Evolutionary conservation across 352 stramenopile genomes (phyloP).

Genomic region (Aphanomyces cochlioides): DNA sequence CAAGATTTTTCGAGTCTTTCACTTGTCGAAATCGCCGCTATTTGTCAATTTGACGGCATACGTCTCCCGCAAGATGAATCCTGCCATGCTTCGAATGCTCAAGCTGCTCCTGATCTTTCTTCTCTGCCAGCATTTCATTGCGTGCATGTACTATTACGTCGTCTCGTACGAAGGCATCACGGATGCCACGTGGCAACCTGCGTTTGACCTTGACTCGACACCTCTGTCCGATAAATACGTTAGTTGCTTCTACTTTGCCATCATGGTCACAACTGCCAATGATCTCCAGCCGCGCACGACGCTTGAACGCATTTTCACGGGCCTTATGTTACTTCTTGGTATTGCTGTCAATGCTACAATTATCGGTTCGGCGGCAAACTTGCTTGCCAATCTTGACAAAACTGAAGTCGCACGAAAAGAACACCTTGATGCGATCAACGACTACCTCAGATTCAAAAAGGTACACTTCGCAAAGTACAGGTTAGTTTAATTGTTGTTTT

Average conservation of each 20-base stretch:
- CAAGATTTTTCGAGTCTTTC: constrained; percentile 54
- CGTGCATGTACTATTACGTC: constrained; percentile 58
- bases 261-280: constrained; percentile 64
- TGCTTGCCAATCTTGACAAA: constrained; percentile 73
- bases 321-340: constrained; percentile 66
- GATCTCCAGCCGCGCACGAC: constrained; percentile 52
- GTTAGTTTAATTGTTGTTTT: background rate
- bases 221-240: constrained; percentile 49
- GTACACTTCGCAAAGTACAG: constrained; percentile 6
- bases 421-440: constrained; percentile 75
- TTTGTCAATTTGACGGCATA: constrained; percentile 47
- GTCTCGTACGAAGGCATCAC: constrained; percentile 38
- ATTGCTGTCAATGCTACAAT: constrained; percentile 79
- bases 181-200: constrained; percentile 47
- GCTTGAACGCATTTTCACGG: constrained; percentile 58
- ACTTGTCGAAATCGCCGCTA: constrained; percentile 49
- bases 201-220: constrained; percentile 34
- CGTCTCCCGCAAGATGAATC: constrained; percentile 65
- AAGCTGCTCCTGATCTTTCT: constrained; percentile 65
- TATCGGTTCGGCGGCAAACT: constrained; percentile 69
- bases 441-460: constrained; percentile 80
- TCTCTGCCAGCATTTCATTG: constrained; percentile 71
- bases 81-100: constrained; percentile 61
- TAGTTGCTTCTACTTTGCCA: constrained; percentile 57
- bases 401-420: constrained; percentile 68